These are phyloP conservation scores for Xylaria polymorpha DNA, from an alignment of 2,329 filamentous ascomycete species.

Conservation along the genomic window DNA sequence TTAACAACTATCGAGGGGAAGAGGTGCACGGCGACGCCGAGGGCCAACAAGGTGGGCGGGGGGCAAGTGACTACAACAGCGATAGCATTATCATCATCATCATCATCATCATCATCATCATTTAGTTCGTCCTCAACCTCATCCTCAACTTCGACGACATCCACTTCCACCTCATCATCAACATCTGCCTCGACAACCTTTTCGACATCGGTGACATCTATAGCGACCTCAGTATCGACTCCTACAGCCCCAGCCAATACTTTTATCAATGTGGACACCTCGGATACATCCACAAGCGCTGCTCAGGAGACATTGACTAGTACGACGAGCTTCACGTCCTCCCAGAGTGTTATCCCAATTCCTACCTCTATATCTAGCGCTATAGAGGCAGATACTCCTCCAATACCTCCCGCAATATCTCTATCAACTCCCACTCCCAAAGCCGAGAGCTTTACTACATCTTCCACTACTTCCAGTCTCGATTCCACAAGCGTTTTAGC, in stretches of 20 bases:
- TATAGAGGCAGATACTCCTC: slow-evolving; percentile 35
- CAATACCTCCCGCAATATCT: slow-evolving; percentile 27
- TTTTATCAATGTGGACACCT: not conserved
- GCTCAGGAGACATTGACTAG: slow-evolving; percentile 48
- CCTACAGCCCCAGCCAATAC: slow-evolving; percentile 1
- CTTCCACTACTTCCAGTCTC: slow-evolving; percentile 14
- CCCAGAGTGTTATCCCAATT: slow-evolving; percentile 42
- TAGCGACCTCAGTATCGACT: slow-evolving; percentile 21
- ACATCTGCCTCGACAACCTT: slow-evolving; percentile 31
- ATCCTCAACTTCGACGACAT: slow-evolving; percentile 26
- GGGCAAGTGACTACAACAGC: slow-evolving; percentile 35
- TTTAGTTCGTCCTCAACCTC: slow-evolving; percentile 28
- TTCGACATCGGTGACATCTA: slow-evolving; percentile 31
- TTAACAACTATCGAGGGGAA: slow-evolving; percentile 63
- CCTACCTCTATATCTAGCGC: slow-evolving; percentile 34
- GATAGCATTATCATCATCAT: slow-evolving; percentile 26
- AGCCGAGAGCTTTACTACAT: slow-evolving; percentile 10
- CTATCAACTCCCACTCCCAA: slow-evolving; percentile 20
- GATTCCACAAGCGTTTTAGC: slow-evolving; percentile 23
- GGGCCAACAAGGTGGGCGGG: slow-evolving; percentile 40
- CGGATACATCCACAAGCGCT: slow-evolving; percentile 20
- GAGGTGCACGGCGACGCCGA: slow-evolving; percentile 66
- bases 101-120: slow-evolving; percentile 28
- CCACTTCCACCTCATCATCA: slow-evolving; percentile 21
- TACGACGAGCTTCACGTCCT: slow-evolving; percentile 53